phyloP scores from a whole-genome alignment of 1,139 yeast species.

The Groenewaldozyma auringiensis region DNA sequence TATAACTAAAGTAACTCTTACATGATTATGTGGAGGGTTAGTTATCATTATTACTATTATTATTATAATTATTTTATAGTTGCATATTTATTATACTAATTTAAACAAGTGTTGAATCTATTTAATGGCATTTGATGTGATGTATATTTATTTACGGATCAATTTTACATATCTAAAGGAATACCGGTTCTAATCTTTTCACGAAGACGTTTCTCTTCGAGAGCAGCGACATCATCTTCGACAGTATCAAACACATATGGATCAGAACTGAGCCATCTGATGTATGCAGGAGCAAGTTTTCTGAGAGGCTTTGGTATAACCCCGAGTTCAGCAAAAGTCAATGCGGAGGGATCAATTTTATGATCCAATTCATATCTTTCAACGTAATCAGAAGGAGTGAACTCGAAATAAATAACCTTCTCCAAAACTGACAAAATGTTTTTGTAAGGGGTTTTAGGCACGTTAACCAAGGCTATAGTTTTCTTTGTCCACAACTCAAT shows the following conservation, averaged over 20 bases:
- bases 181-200: not conserved
- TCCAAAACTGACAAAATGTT: constrained; percentile 45
- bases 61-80: too few species aligned
- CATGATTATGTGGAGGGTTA: too few species aligned
- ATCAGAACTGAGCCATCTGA: constrained; percentile 35
- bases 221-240: constrained; percentile 26
- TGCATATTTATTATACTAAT: too few species aligned
- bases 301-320: constrained; percentile 62
- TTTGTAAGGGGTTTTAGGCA: constrained; percentile 46
- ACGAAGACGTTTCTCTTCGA: not conserved
- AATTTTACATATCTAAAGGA: not conserved
- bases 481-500: constrained; percentile 51
- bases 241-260: constrained; percentile 29
- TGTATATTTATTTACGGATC: too few species aligned
- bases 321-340: constrained; percentile 66
- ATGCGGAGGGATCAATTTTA: constrained; percentile 50
- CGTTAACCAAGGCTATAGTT: constrained; percentile 39
- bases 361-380: constrained; percentile 72
- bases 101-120: too few species aligned
- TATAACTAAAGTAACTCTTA: not conserved
- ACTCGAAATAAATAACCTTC: constrained; percentile 61
- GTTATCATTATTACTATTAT: too few species aligned
- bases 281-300: constrained; percentile 60
- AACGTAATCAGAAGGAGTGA: constrained; percentile 65
- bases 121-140: too few species aligned